Percentiles rank a stretch among this genome's conserved stretches.
These are phyloP conservation scores for Xerophyta viscosa DNA, from an alignment of 106 monocot species.

Conservation along the genomic window DNA sequence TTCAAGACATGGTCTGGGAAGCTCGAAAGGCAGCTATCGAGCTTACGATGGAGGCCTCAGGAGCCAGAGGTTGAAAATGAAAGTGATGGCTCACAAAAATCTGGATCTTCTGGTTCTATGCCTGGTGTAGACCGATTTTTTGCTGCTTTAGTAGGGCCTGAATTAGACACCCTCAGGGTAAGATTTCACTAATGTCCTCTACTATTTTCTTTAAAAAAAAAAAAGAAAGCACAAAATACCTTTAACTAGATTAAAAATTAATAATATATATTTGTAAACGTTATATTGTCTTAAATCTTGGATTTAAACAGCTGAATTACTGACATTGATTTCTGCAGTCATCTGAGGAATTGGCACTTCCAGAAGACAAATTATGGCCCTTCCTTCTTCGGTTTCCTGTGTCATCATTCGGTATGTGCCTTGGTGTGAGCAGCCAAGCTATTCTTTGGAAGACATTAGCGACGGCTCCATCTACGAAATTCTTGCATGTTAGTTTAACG, in stretches of 20 bases:
- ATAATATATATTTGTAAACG: no score
- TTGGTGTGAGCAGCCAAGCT: conserved; percentile 13
- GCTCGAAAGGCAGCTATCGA: conserved; percentile 46
- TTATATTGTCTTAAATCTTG: no score
- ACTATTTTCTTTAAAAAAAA: no score
- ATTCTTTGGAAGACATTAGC: conserved; percentile 13
- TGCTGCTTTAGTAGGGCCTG: conserved; percentile 70
- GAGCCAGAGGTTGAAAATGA: conserved; percentile 7
- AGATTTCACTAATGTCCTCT: no score
- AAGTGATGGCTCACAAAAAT: not conserved
- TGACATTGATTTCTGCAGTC: conserved; percentile 3
- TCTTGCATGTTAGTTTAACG: conserved; percentile 5
- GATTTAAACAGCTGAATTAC: not conserved
- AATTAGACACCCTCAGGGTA: conserved; percentile 62
- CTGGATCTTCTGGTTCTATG: conserved; percentile 16
- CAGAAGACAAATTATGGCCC: conserved; percentile 10
- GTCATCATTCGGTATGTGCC: conserved; percentile 6
- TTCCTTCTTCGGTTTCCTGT: conserved; percentile 11
- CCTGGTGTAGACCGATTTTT: conserved; percentile 64
- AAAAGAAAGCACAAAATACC: no score
- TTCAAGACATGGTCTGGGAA: conserved; percentile 75
- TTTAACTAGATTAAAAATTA: no score
- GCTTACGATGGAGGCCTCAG: conserved; percentile 24
- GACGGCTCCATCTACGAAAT: conserved; percentile 4
- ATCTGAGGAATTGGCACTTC: conserved; percentile 1